A percentile compares a stretch with the other conserved stretches of the same genome.
Conservation (phyloP, 2,329 filamentous ascomycete genomes). For the Colletotrichum limetticola region DNA sequence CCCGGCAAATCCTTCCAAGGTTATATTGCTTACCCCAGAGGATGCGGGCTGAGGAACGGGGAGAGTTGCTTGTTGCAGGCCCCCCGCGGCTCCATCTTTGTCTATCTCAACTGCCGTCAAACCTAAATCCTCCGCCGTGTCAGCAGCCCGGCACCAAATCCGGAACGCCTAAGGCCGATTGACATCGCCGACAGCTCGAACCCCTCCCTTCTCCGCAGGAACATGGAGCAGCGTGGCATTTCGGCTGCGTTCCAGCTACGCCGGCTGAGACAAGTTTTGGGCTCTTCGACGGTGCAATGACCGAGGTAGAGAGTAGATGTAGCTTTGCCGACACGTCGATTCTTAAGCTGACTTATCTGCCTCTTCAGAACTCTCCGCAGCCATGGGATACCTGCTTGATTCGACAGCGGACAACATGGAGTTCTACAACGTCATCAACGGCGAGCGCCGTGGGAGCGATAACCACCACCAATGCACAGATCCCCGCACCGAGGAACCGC, state of each 20-base stretch:
- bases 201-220: conserved; percentile 26
- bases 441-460: conserved; percentile 16
- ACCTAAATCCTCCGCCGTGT: neutral
- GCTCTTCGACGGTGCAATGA: neutral
- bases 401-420: conserved; percentile 5
- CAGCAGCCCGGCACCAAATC: neutral
- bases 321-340: neutral
- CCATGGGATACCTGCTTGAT: neutral
- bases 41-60: neutral
- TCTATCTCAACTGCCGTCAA: conserved; percentile 25
- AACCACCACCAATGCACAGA: conserved; percentile 37
- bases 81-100: neutral
- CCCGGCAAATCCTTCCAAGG: neutral
- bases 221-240: conserved; percentile 7
- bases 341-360: neutral
- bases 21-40: neutral
- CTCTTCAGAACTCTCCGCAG: no score
- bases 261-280: neutral
- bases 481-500: conserved; percentile 45
- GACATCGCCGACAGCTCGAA: neutral
- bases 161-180: neutral
- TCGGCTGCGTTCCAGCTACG: neutral
- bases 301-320: neutral
- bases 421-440: conserved; percentile 27
- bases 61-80: neutral